Base-by-base conservation (phyloP, 768 basidiomycete species). In the Kwoniella shandongensis region DNA sequence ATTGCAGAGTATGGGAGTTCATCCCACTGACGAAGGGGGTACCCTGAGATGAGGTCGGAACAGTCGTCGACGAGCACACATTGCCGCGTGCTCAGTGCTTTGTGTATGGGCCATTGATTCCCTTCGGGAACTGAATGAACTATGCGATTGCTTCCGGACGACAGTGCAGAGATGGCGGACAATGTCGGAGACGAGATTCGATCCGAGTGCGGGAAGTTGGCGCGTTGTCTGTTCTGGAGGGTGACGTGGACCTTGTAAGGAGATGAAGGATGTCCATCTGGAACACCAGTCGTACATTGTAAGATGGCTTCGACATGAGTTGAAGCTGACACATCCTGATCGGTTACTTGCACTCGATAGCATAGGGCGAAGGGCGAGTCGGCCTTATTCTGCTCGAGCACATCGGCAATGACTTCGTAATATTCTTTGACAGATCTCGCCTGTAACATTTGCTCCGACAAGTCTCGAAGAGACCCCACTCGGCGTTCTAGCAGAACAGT, bases 1-100 rank as follows among this genome's bases (percentile, higher is more conserved):
- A 76, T 66, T 10, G 74, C 74, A 1, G 69, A 59, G 42, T 57
- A 51, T 5, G 74, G 74, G 39, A 76, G 50, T 45, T 67, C 60
- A 25, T 72, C 72, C 72, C 72, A 76, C n/a, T 57, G 62, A 27
- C 74, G 57, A 30, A 70, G 27, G 2, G 61, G 54, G 25, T 64
- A 74, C 2, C 64, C 69, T 39, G 51, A 23, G 35, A 70, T 63
- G 12, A 76, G 56, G 4, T 59, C 40, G 2, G 51, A 38, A 41
- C 65, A 68, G 44, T 76, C 70, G 29, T 73, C 65, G 13, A 76
- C 67, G 20, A 72, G 54, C 8, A 76, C 68, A 29, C 64, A 66
- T 44, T 72, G 68, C 4, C 70, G 59, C 1, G 65, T 62, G 6
- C 56, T 35, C 13, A 76, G 52, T 3, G 74, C 74, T 48, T 70